A percentile compares a stretch with the other conserved stretches of the same genome.
Conservation (phyloP, 2,329 filamentous ascomycete species). For the Hypoxylon sp. region DNA sequence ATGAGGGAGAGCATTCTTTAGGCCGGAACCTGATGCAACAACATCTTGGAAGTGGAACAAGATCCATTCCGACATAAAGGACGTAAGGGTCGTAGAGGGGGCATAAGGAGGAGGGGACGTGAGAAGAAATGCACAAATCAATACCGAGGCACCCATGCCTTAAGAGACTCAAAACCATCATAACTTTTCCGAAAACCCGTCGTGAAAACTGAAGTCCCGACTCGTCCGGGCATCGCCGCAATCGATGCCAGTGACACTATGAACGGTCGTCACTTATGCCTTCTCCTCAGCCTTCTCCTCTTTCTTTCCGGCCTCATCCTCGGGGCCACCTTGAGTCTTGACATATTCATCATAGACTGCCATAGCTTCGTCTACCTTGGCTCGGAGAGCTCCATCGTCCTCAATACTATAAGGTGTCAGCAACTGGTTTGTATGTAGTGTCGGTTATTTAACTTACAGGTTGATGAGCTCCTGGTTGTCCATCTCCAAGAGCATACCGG, state of each 20-base stretch:
- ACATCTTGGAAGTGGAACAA: conserved; percentile 34
- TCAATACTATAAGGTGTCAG: conserved; percentile 74
- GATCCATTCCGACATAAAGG: conserved; percentile 43
- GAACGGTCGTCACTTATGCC: conserved; percentile 55
- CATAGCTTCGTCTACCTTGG: conserved; percentile 97
- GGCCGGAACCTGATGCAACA: conserved; percentile 36
- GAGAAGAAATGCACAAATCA: conserved; percentile 50
- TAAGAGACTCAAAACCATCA: conserved; percentile 42
- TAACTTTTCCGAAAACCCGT: conserved; percentile 52
- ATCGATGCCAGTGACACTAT: conserved; percentile 29
- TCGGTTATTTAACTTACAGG: conserved; percentile 75
- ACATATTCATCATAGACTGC: conserved; percentile 98
- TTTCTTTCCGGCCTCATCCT: conserved; percentile 58
- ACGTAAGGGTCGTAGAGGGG: conserved; percentile 40
- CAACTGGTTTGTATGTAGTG: not conserved
- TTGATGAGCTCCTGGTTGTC: conserved; percentile 94
- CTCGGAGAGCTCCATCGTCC: conserved; percentile 87
- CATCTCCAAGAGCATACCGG: conserved; percentile 99
- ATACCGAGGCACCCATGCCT: conserved; percentile 42
- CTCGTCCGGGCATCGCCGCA: conserved; percentile 34
- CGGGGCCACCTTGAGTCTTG: conserved; percentile 75
- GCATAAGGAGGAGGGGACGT: conserved; percentile 37
- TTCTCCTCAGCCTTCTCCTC: conserved; percentile 66
- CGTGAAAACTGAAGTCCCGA: conserved; percentile 41
- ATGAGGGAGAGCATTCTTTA: conserved; percentile 41